Evolutionary conservation across 1,139 yeast species (phyloP).

Genomic region (Pichia sp.): DNA sequence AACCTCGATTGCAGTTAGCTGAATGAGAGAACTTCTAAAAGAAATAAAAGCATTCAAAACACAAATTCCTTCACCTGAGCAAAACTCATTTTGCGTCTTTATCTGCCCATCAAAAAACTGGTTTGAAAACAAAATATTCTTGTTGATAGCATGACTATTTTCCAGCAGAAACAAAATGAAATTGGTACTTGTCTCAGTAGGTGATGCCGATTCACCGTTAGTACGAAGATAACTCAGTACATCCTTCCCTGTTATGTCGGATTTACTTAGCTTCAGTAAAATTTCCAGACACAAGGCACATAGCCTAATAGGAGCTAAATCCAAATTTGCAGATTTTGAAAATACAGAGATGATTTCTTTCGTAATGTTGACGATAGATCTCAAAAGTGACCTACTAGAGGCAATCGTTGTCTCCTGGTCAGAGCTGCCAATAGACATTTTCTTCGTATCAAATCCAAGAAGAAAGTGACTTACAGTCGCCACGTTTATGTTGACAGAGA

Average conservation of each 20-base stretch:
- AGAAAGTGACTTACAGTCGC: constrained; percentile 68
- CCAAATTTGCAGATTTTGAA: constrained; percentile 36
- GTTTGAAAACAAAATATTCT: constrained; percentile 47
- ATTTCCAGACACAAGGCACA: constrained; percentile 58
- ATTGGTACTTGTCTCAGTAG: constrained; percentile 31
- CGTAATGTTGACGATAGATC: constrained; percentile 48
- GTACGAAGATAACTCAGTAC: constrained; percentile 52
- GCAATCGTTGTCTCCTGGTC: constrained; percentile 40
- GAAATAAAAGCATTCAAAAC: constrained; percentile 60
- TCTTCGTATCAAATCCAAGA: constrained; percentile 56
- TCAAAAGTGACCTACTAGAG: constrained; percentile 53
- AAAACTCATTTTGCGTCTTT: constrained; percentile 33
- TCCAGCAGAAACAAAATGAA: constrained; percentile 51
- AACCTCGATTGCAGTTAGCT: constrained; percentile 55
- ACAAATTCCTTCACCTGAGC: constrained; percentile 41
- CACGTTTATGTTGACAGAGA: constrained; percentile 34
- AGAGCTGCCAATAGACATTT: constrained; percentile 21
- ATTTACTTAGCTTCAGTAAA: constrained; percentile 54
- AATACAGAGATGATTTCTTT: constrained; percentile 38
- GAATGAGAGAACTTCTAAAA: constrained; percentile 59
- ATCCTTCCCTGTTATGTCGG: constrained; percentile 48
- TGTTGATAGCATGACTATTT: constrained; percentile 51
- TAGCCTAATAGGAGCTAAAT: constrained; percentile 51
- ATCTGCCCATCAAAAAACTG: constrained; percentile 42
- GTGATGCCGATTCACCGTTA: constrained; percentile 20